Evolutionary conservation across 768 basidiomycete genomes (phyloP).

Genomic region (Panaeolus papilionaceus): DNA sequence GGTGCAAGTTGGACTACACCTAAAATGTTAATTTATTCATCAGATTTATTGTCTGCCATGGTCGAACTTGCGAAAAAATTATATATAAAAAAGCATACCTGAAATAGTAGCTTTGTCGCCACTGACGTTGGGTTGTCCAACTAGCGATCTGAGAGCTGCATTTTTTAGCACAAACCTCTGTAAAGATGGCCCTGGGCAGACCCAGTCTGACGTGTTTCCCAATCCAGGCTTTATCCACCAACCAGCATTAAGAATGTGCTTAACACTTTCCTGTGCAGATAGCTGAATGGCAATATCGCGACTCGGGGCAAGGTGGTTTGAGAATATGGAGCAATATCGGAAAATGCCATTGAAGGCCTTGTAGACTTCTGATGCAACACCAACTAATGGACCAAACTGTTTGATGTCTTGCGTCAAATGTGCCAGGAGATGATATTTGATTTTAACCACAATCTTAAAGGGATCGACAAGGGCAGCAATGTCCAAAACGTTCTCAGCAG

Average conservation of each 20-base stretch:
- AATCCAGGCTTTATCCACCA: constrained; percentile 29
- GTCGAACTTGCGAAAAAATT: not conserved
- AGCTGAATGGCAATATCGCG: constrained; percentile 44
- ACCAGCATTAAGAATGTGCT: constrained; percentile 39
- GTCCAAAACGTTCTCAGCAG: constrained; percentile 44
- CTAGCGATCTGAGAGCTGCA: not conserved
- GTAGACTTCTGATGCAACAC: constrained; percentile 40
- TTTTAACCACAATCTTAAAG: constrained; percentile 39
- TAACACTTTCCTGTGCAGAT: constrained; percentile 34
- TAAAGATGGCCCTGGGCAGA: not conserved
- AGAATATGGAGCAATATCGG: constrained; percentile 43
- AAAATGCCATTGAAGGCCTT: constrained; percentile 52
- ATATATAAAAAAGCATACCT: not conserved
- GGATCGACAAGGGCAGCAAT: constrained; percentile 40
- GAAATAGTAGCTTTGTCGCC: not conserved
- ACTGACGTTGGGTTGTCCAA: not conserved
- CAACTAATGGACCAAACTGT: constrained; percentile 41
- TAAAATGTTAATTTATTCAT: not conserved
- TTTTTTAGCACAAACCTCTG: not conserved
- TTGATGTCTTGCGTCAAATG: constrained; percentile 41
- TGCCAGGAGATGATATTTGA: constrained; percentile 41
- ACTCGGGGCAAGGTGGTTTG: constrained; percentile 51
- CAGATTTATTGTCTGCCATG: not conserved
- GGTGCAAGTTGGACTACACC: not conserved
- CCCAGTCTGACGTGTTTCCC: not conserved